Evolutionary conservation across 2,329 filamentous ascomycete genomes (phyloP), one percentile per base, ranked within the genome.

Genomic region (Didymellaceae sp.): DNA sequence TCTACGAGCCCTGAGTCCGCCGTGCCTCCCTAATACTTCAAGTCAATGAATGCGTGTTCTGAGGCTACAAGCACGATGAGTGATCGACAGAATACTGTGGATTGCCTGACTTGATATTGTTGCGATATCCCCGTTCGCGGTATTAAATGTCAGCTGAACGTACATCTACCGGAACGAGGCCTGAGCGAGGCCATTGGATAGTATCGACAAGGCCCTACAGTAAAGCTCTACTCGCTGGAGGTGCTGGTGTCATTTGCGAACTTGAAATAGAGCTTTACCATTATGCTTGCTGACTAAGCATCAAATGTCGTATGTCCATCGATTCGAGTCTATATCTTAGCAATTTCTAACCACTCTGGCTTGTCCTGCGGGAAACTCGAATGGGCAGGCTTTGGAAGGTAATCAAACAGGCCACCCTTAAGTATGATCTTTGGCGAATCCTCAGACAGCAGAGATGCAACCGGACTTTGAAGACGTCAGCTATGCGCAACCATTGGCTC

Each of bases 341-440:
- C 37, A 22, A 62, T 38, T 2, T 58, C 57, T 30, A 68, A 21
- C 67, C 67, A 70, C 11, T 35, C 34, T n/a, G 62, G 58, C 33
- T 63, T 57, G 3, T 61, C 40, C 1, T 67, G 43, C 8, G 54
- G 44, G 32, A 66, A 68, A 2, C 44, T 42, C 30, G 63, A 59
- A 4, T 28, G n/a, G 1, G 25, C 39, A 1, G 65, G 61, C 22
- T 22, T 40, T 1, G 63, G 49, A 13, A 63, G 40, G 1, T 61
- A 18, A 6, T 68, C 61, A 25, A 71, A 71, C 8, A 70, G 18
- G 0, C 66, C 67, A 8, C 48, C 60, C 38, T 69, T 69, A 7
- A 71, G 6, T 9, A 65, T 35, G 13, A 68, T 46, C 30, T 59
- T 60, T 1, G 57, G 48, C 4, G 57, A 39, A 14, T 64, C 57